phyloP scores from a whole-genome alignment of 305 asterid species.

The Fraxinus latifolia region DNA sequence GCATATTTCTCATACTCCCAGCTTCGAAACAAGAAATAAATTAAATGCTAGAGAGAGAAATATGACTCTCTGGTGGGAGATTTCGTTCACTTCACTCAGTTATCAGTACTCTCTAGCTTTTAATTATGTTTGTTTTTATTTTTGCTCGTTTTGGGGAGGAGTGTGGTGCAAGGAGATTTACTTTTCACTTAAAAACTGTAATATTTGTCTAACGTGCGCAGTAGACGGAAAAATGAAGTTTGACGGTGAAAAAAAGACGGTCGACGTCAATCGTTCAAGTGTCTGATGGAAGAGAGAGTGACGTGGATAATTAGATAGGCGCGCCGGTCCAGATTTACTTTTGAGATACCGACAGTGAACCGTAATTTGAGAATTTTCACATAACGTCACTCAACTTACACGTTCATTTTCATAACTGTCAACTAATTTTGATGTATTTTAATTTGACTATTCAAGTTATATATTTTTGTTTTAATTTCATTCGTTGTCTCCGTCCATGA shows the following conservation, averaged over 20 bases:
- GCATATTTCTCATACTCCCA: conserved; percentile 25
- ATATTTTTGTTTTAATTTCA: not conserved
- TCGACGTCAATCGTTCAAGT: conserved; percentile 38
- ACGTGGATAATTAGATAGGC: not conserved
- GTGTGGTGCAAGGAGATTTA: conserved; percentile 32
- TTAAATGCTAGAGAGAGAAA: conserved; percentile 29
- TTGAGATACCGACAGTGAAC: not conserved
- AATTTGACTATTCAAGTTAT: not conserved
- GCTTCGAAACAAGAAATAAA: conserved; percentile 14
- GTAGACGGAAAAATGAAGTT: conserved; percentile 39
- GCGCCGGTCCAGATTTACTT: not conserved
- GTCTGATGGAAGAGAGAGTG: not conserved
- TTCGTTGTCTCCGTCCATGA: not conserved
- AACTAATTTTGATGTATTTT: not conserved
- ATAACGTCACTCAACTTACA: too few relatives aligned
- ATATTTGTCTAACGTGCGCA: conserved; percentile 39
- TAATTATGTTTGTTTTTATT: not conserved
- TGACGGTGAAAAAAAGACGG: conserved; percentile 28
- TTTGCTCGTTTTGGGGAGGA: conserved; percentile 10
- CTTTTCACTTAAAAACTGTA: conserved; percentile 7
- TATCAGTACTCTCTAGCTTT: conserved; percentile 20
- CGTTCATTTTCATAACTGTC: not conserved
- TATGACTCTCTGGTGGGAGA: conserved; percentile 7
- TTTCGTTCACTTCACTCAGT: conserved; percentile 49
- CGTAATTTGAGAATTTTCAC: not conserved